Evolutionary conservation across 306 rosid species (phyloP).

Genomic region (Trifolium fragiferum): DNA sequence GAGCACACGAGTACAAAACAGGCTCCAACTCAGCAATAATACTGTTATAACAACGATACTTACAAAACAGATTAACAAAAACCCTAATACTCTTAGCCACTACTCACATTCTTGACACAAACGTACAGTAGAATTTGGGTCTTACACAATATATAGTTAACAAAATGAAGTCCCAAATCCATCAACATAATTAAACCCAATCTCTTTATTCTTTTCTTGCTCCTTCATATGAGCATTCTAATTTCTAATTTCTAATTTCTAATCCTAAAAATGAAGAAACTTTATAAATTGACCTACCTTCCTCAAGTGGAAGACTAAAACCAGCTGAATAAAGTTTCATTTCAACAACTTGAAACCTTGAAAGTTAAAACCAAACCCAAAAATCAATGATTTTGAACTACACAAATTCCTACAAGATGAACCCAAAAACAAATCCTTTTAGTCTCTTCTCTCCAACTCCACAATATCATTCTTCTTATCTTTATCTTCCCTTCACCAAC

Average conservation of each 20-base stretch:
- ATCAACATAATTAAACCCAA: too few species aligned
- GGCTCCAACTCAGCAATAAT: too few species aligned
- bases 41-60: too few species aligned
- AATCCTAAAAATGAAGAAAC: constrained; percentile 31
- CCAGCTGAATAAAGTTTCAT: constrained; percentile 92
- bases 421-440: constrained; percentile 44
- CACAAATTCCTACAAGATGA: constrained; percentile 37
- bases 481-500: constrained; percentile 13
- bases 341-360: constrained; percentile 41
- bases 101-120: too few species aligned
- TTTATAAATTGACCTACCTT: constrained; percentile 58
- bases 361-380: constrained; percentile 34
- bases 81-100: too few species aligned
- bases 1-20: too few species aligned
- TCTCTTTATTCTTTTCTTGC: too few species aligned
- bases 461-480: constrained; percentile 48
- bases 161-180: too few species aligned
- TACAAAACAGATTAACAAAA: too few species aligned
- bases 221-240: too few species aligned
- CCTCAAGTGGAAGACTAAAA: constrained; percentile 82
- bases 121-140: too few species aligned
- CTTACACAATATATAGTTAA: too few species aligned
- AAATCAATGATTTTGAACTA: constrained; percentile 45
- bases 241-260: constrained; percentile 28
- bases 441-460: constrained; percentile 46